Evolutionary conservation across 2,329 filamentous ascomycete species (phyloP).

Genomic region (Polychaeton citri): DNA sequence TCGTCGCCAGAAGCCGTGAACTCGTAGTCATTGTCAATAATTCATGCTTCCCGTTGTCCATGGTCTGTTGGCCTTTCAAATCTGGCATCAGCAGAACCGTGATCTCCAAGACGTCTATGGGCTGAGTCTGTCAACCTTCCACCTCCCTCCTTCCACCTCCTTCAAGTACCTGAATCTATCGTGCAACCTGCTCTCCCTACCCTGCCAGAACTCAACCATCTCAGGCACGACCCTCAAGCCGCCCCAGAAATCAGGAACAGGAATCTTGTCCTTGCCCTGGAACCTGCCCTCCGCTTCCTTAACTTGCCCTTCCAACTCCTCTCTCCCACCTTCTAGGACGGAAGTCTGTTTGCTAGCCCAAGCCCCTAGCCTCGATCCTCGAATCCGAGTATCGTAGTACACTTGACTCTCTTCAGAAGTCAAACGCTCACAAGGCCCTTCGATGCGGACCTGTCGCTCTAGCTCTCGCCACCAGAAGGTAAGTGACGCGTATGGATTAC

Average conservation of each 20-base stretch:
- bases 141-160: conserved; percentile 32
- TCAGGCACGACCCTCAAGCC: conserved; percentile 76
- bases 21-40: too few species aligned
- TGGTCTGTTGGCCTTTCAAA: too few species aligned
- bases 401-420: conserved; percentile 55
- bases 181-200: conserved; percentile 75
- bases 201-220: conserved; percentile 92
- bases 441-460: conserved; percentile 83
- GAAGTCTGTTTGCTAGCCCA: conserved; percentile 87
- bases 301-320: conserved; percentile 64
- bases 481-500: conserved; percentile 66
- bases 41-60: too few species aligned
- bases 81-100: too few species aligned
- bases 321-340: conserved; percentile 52
- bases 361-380: conserved; percentile 74
- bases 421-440: conserved; percentile 60
- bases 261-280: conserved; percentile 62
- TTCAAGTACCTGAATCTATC: conserved; percentile 82
- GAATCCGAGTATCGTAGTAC: conserved; percentile 52
- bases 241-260: conserved; percentile 89
- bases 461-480: conserved; percentile 83
- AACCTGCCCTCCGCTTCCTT: conserved; percentile 64
- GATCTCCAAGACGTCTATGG: too few species aligned
- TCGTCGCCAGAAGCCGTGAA: too few species aligned
- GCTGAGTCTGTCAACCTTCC: conserved; percentile 61